Evolutionary conservation across 129 eudicot species (phyloP).

Genomic region (Calendula officinalis): DNA sequence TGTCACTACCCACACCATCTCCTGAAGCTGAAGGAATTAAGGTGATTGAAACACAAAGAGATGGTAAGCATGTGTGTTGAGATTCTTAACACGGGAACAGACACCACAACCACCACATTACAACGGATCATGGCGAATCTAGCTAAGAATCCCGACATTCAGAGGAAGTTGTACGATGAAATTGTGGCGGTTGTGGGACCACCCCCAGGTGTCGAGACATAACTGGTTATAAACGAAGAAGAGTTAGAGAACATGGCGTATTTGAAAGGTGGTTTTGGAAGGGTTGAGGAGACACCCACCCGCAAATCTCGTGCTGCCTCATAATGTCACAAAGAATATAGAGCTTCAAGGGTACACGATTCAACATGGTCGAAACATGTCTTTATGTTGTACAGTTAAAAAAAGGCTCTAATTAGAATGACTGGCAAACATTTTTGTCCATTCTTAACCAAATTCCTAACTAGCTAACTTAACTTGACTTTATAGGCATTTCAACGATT

Average conservation of each 20-base stretch:
- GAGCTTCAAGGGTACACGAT: slow-evolving; percentile 39
- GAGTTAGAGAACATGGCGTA: slow-evolving; percentile 12
- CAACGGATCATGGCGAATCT: slow-evolving; percentile 26
- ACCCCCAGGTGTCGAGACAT: slow-evolving; percentile 11
- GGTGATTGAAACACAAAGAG: slow-evolving; percentile 11
- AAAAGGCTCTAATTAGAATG: too few relatives aligned
- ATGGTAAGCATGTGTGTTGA: slow-evolving; percentile 10
- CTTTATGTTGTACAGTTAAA: too few relatives aligned
- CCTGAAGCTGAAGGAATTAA: background rate
- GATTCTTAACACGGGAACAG: slow-evolving; percentile 10
- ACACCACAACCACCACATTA: slow-evolving; percentile 11
- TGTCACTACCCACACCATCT: too few relatives aligned
- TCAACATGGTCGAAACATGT: too few relatives aligned
- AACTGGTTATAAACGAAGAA: slow-evolving; percentile 5
- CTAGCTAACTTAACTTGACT: too few relatives aligned
- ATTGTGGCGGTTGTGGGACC: slow-evolving; percentile 34
- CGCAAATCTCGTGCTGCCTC: slow-evolving; percentile 42
- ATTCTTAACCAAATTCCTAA: too few relatives aligned
- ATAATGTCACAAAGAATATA: slow-evolving; percentile 32
- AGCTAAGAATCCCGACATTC: slow-evolving; percentile 11
- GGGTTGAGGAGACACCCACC: slow-evolving; percentile 24
- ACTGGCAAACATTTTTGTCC: too few relatives aligned
- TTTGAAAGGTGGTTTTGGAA: slow-evolving; percentile 19
- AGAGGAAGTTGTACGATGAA: slow-evolving; percentile 45
- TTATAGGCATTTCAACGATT: too few relatives aligned